These are phyloP conservation scores for Colletotrichum aenigma DNA, from an alignment of 2,329 filamentous ascomycete species.

Conservation along the genomic window DNA sequence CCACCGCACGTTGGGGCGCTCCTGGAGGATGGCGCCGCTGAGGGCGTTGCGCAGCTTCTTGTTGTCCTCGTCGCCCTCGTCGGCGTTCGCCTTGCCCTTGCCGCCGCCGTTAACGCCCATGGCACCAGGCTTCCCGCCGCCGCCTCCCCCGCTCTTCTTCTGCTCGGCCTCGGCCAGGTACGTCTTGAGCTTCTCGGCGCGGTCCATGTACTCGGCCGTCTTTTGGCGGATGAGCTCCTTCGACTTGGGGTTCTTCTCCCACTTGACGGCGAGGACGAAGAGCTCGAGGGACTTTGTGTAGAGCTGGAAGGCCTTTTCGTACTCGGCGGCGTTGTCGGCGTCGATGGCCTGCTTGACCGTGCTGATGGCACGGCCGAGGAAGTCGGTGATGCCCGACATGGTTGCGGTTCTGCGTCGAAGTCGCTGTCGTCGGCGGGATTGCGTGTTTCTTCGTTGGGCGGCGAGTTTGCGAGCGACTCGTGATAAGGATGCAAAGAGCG, in stretches of 20 bases:
- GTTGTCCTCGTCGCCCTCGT: slow-evolving; percentile 83
- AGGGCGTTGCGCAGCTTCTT: slow-evolving; percentile 95
- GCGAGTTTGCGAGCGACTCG: neutral
- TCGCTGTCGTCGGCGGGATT: neutral
- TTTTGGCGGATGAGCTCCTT: slow-evolving; percentile 98
- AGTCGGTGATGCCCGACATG: slow-evolving; percentile 92
- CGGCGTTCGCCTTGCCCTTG: slow-evolving; percentile 64
- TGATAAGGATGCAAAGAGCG: slow-evolving; percentile 8
- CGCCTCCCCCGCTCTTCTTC: slow-evolving; percentile 75
- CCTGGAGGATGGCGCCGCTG: slow-evolving; percentile 88
- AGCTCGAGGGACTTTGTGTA: slow-evolving; percentile 97
- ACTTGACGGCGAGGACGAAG: slow-evolving; percentile 98
- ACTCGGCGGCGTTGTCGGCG: slow-evolving; percentile 92
- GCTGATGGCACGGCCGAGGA: slow-evolving; percentile 94
- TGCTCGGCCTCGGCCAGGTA: slow-evolving; percentile 79
- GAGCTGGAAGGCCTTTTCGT: slow-evolving; percentile 93
- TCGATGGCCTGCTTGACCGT: slow-evolving; percentile 98
- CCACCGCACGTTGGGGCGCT: slow-evolving; percentile 97
- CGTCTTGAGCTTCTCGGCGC: slow-evolving; percentile 95
- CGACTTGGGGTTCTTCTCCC: slow-evolving; percentile 97
- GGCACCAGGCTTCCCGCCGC: slow-evolving; percentile 64
- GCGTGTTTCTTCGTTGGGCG: neutral
- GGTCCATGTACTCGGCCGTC: slow-evolving; percentile 96
- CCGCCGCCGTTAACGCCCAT: slow-evolving; percentile 69
- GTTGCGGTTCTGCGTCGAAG: slow-evolving; percentile 29